Percentiles rank a stretch among this genome's conserved stretches.
phyloP scores from a whole-genome alignment of 768 basidiomycete genomes.

The Megacollybia marginata region DNA sequence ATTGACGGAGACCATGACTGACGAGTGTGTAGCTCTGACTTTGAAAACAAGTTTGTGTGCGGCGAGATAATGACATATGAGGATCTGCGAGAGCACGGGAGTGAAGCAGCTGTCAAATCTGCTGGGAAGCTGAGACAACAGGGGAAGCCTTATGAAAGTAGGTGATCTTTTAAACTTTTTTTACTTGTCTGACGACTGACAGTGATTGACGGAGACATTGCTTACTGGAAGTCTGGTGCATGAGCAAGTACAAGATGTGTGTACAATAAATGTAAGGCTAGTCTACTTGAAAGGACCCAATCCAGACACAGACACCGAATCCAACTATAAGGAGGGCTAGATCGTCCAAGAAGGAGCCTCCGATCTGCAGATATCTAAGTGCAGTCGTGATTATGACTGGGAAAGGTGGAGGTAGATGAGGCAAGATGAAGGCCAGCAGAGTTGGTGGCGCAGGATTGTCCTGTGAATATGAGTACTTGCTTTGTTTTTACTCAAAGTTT shows the following conservation, averaged over 20 bases:
- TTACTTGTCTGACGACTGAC: slow-evolving; percentile 2
- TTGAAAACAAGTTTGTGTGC: slow-evolving; percentile 96
- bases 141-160: slow-evolving; percentile 95
- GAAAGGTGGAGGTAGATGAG: slow-evolving; percentile 59
- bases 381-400: slow-evolving; percentile 55
- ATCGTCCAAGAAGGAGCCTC: slow-evolving; percentile 61
- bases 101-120: slow-evolving; percentile 88
- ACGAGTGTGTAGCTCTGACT: slow-evolving; percentile 64
- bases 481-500: not conserved
- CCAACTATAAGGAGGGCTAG: slow-evolving; percentile 65
- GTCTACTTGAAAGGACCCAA: slow-evolving; percentile 29
- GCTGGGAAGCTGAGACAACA: slow-evolving; percentile 93
- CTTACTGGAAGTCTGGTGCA: slow-evolving; percentile 83
- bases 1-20: too few relatives aligned
- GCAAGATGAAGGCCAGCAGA: slow-evolving; percentile 51
- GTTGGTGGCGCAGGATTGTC: slow-evolving; percentile 53
- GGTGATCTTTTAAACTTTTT: slow-evolving; percentile 19
- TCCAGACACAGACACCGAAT: slow-evolving; percentile 54
- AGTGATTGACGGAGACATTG: slow-evolving; percentile 89
- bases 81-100: slow-evolving; percentile 87
- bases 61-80: slow-evolving; percentile 94
- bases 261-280: too few relatives aligned
- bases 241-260: slow-evolving; percentile 11
- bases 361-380: slow-evolving; percentile 65
- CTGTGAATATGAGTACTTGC: slow-evolving; percentile 22